phyloP scores from a whole-genome alignment of 192 early-diverging fungal genomes.

The Coemansia sp. region DNA sequence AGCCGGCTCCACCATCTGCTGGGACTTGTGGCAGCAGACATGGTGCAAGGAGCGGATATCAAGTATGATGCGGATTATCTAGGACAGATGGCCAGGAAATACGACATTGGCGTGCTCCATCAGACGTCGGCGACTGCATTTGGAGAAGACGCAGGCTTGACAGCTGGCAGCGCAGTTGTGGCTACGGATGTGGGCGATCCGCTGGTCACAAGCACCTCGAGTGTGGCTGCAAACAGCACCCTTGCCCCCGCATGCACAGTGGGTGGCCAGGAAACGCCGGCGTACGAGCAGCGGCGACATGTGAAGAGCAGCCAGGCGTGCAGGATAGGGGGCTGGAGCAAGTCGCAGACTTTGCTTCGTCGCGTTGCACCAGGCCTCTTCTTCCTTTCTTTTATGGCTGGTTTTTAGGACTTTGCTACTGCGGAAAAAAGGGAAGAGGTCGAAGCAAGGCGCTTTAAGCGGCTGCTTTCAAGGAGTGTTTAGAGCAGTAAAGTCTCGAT shows the following conservation, averaged over 20 bases:
- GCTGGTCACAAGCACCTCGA: slow-evolving; percentile 17
- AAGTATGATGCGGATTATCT: slow-evolving; percentile 24
- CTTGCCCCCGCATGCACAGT: slow-evolving; percentile 15
- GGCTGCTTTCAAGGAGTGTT: too few relatives aligned
- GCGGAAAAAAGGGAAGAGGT: too few relatives aligned
- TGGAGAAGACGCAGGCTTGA: not conserved
- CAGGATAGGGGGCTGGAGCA: not conserved
- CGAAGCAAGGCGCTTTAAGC: too few relatives aligned
- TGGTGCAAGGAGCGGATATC: slow-evolving; percentile 15
- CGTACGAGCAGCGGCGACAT: not conserved
- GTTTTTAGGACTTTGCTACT: too few relatives aligned
- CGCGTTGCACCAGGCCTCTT: not conserved
- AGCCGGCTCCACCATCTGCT: slow-evolving; percentile 27
- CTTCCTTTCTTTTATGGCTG: too few relatives aligned
- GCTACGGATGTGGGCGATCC: not conserved
- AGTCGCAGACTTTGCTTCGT: not conserved
- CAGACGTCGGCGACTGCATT: slow-evolving; percentile 16
- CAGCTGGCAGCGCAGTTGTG: not conserved
- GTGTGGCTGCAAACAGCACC: slow-evolving; percentile 20
- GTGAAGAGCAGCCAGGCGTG: not conserved
- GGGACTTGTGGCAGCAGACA: slow-evolving; percentile 20
- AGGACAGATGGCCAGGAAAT: slow-evolving; percentile 18
- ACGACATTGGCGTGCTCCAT: slow-evolving; percentile 32
- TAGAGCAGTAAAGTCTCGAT: too few relatives aligned
- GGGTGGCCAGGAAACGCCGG: not conserved